These are phyloP conservation scores for Rutstroemia sp. DNA, from an alignment of 2,329 filamentous ascomycete species.

Conservation along the genomic window DNA sequence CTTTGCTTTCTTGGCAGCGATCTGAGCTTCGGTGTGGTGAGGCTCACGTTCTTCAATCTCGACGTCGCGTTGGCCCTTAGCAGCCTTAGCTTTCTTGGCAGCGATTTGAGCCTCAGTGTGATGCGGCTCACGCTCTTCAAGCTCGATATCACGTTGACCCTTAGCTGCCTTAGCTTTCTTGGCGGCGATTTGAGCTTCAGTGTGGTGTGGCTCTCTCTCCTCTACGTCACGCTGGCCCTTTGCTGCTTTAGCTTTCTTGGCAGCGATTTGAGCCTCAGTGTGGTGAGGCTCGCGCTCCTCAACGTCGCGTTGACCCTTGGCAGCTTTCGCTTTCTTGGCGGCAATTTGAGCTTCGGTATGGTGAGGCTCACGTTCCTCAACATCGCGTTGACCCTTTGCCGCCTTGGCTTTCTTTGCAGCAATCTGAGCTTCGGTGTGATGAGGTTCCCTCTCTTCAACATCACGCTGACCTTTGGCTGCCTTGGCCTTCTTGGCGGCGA, in stretches of 20 bases:
- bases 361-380: slow-evolving; percentile 10
- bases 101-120: too few species aligned
- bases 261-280: slow-evolving; percentile 20
- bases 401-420: slow-evolving; percentile 16
- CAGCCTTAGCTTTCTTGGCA: too few species aligned
- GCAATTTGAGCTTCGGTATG: slow-evolving; percentile 21
- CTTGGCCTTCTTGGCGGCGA: slow-evolving; percentile 16
- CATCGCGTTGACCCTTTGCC: slow-evolving; percentile 2
- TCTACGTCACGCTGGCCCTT: slow-evolving; percentile 7
- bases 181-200: slow-evolving; percentile 19
- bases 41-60: too few species aligned
- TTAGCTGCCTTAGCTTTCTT: slow-evolving; percentile 12
- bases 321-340: slow-evolving; percentile 12
- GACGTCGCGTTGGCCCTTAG: too few species aligned
- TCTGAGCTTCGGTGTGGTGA: too few species aligned
- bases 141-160: too few species aligned
- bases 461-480: neutral
- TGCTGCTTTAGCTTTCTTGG: slow-evolving; percentile 14
- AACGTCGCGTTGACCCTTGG: slow-evolving; percentile 1
- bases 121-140: too few species aligned
- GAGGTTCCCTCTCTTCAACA: slow-evolving; percentile 10
- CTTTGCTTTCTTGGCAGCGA: neutral
- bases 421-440: slow-evolving; percentile 19
- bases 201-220: slow-evolving; percentile 15
- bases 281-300: slow-evolving; percentile 15